Evolutionary conservation across 2,329 filamentous ascomycete species (phyloP), one percentile per base, ranked within the genome.

Genomic region (Didymella exigua): DNA sequence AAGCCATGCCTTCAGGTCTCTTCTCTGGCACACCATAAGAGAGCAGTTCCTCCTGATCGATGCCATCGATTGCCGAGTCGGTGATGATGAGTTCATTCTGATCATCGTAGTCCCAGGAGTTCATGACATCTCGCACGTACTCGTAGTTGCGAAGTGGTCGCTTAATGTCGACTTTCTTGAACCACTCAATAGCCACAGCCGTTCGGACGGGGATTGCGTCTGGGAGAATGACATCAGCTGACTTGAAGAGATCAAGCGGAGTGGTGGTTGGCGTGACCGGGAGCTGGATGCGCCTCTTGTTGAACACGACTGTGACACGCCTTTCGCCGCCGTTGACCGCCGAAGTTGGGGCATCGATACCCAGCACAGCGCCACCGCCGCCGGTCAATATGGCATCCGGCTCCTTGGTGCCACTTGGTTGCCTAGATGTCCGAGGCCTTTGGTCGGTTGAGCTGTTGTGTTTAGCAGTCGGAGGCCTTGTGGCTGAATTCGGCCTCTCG

Each of bases 121-220:
- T 96, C 82, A 97, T 84, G 19, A 96, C 85, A 67, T 96, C 91
- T 56, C 91, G 86, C 27, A 98, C 84, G 58, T 86, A 86, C 77
- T 98, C 93, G 71, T 96, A 97, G 33, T 86, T 87, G 34, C 93
- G 88, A 23, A 98, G 77, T 0, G 90, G 89, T 33, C 93, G 86
- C 72, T 96, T 90, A 2, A 98, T 81, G 26, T 91, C 91, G 1
- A 95, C 82, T 38, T 86, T 83, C 18, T 81, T 78, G 71, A 92
- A 97, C 18, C 83, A 85, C 73, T 98, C 93, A 16, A 92, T 75
- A 10, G 97, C 73, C n/a, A 95, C 82, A 47, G 87, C 89, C 11
- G 81, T 84, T 10, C 82, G 78, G 0, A 87, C 81, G 58, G 87
- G 82, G 56, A 96, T 86, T 1, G 78, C 76, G 51, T 88, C 84